These are phyloP conservation scores for Lichina pygmaea DNA, from an alignment of 495 filamentous ascomycete species.

Conservation along the genomic window DNA sequence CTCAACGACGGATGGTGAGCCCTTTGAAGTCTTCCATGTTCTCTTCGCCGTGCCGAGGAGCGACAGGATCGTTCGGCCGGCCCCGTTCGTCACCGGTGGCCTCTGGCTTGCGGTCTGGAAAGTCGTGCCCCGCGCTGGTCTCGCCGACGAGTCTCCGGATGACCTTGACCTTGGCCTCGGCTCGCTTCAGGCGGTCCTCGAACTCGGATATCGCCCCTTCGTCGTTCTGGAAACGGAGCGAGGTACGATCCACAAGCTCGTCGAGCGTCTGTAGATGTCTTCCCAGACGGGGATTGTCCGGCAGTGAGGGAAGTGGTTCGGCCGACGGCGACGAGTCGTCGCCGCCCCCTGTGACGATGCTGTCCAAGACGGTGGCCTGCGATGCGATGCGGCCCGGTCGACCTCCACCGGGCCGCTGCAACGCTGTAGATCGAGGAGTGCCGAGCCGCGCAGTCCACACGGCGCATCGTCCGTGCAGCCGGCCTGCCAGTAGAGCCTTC, in stretches of 20 bases:
- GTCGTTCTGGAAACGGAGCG: slow-evolving; percentile 45
- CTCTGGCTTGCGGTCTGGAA: too few relatives aligned
- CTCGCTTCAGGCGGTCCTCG: slow-evolving; percentile 59
- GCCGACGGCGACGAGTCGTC: neutral
- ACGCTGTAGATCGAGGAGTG: slow-evolving; percentile 2
- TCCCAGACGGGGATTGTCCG: slow-evolving; percentile 32
- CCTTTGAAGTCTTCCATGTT: too few relatives aligned
- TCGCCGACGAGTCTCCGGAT: slow-evolving; percentile 50
- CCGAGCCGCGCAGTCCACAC: slow-evolving; percentile 48
- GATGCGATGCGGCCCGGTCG: neutral
- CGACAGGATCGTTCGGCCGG: too few relatives aligned
- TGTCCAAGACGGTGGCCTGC: neutral
- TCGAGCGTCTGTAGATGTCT: slow-evolving; percentile 48
- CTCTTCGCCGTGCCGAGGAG: too few relatives aligned
- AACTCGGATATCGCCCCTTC: slow-evolving; percentile 69
- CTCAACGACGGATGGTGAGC: too few relatives aligned
- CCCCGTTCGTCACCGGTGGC: too few relatives aligned
- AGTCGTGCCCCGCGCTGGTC: neutral
- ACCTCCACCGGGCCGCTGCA: slow-evolving; percentile 7
- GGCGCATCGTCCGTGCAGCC: slow-evolving; percentile 50
- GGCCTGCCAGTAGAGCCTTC: slow-evolving; percentile 59
- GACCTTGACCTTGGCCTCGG: slow-evolving; percentile 53
- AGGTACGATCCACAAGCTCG: slow-evolving; percentile 56
- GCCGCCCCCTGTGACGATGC: neutral
- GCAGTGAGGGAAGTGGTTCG: slow-evolving; percentile 15